These are phyloP conservation scores for Blastocystis sp. DNA, from an alignment of 352 stramenopile genomes.

Conservation along the genomic window DNA sequence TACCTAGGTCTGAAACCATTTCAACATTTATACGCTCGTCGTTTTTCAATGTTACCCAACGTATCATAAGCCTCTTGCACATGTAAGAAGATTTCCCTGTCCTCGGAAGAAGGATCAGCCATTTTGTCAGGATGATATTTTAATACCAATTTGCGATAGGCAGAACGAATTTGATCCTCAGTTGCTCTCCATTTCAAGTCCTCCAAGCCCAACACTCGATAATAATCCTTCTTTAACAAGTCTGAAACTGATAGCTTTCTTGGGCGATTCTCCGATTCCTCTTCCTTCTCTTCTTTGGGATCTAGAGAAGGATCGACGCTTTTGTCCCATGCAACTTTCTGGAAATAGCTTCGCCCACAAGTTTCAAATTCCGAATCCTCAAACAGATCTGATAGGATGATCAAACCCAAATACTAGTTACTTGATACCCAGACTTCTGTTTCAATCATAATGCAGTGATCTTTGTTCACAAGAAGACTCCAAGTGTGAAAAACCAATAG, in stretches of 20 bases:
- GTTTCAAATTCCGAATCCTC: constrained; percentile 18
- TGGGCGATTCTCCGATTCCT: not conserved
- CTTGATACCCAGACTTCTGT: not conserved
- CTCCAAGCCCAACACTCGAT: constrained; percentile 65
- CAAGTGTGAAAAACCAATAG: no score
- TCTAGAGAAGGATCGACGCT: not conserved
- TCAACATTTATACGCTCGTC: constrained; percentile 70
- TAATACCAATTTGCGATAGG: constrained; percentile 74
- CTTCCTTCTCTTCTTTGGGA: not conserved
- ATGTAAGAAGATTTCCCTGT: constrained; percentile 71
- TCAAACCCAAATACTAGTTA: not conserved
- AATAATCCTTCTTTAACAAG: constrained; percentile 65
- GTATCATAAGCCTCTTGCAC: constrained; percentile 76
- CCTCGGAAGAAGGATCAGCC: constrained; percentile 65
- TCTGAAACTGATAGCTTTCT: not conserved
- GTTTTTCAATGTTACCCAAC: constrained; percentile 69
- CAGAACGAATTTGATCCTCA: constrained; percentile 66
- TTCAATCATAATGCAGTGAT: not conserved
- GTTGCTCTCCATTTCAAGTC: constrained; percentile 64
- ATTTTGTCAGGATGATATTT: constrained; percentile 78
- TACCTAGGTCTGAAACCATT: not conserved
- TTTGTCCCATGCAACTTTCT: not conserved
- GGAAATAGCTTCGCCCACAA: constrained; percentile 18
- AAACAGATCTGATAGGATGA: not conserved
- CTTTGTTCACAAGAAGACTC: no score